These are phyloP conservation scores for Brassica cretica DNA, from an alignment of 345 rosid species.

Conservation along the genomic window DNA sequence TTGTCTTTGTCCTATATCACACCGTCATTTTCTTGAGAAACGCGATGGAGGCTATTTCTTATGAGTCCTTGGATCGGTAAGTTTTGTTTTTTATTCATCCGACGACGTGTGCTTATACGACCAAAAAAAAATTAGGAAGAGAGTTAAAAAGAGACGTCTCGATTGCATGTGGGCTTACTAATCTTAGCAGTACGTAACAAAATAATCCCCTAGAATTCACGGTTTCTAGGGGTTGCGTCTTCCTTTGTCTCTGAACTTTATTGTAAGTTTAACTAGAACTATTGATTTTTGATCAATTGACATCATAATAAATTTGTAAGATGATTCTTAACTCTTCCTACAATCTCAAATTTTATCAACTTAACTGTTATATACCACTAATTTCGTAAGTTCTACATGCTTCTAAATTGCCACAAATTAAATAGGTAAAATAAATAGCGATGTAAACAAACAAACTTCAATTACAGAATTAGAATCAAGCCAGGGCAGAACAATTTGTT, in stretches of 20 bases:
- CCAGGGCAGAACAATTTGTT: not conserved
- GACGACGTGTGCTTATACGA: not conserved
- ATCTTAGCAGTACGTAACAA: not conserved
- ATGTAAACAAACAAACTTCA: not conserved
- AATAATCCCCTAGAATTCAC: not conserved
- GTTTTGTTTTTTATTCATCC: not conserved
- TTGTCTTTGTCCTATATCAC: not conserved
- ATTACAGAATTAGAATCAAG: not conserved
- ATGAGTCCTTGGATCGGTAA: constrained; percentile 7
- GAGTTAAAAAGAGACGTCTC: not conserved
- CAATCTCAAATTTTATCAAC: not conserved
- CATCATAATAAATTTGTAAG: not conserved
- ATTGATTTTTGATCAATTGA: not conserved
- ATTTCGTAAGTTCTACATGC: not conserved
- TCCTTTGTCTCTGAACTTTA: too few relatives aligned
- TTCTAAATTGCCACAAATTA: not conserved
- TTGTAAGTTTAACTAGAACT: not conserved
- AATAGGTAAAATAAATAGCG: not conserved
- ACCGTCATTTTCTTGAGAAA: constrained; percentile 1
- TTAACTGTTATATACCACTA: not conserved
- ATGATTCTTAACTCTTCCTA: not conserved
- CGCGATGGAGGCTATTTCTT: not conserved
- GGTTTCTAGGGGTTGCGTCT: not conserved
- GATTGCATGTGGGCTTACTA: too few relatives aligned
- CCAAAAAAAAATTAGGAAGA: not conserved